Evolutionary conservation across 2,329 filamentous ascomycete genomes (phyloP), one percentile per base, ranked within the genome.

Genomic region (Sphaerulina populicola): DNA sequence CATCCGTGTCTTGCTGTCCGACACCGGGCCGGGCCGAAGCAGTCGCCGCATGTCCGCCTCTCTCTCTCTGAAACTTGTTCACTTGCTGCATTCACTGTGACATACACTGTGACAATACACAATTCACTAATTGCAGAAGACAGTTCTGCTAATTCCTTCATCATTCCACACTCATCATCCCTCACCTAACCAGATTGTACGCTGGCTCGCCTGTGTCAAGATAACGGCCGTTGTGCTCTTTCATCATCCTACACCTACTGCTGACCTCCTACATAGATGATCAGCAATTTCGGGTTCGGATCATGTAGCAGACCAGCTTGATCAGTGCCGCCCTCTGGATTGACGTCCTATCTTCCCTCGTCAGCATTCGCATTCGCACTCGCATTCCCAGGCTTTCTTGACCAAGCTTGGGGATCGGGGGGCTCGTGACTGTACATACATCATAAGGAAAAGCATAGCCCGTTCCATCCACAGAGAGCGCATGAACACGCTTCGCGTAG

Each of bases 381-480:
- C 18, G n/a, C 18, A 18, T 18, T 18, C 18, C 18, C 18, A 18
- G 18, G n/a, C n/a, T n/a, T n/a, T n/a, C 18, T 18, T 18, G 18
- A 18, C 18, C 18, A 18, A 18, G 18, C 18, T 18, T 18, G 18
- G 18, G 18, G 1, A 18, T 18, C 2, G 18, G 18, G 18, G 18
- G 18, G 18, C n/a, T 18, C 18, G 18, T 18, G 18, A 18, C 18
- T 18, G 18, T 18, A 81, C 62, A 86, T 33, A 33, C 82, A 60
- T 86, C 82, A 57, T 84, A 86, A 0, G 82, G 72, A 62, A 85
- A 86, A 0, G 80, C 78, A 62, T 85, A 86, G 0, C 82, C 82
- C 45, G 72, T 71, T 2, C 75, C 75, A 62, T 83, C 80, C 1
- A 74, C 61, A 68, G 83, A 78, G 35, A 78, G 72, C 30, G 72